These are phyloP conservation scores for Microthyrium microscopicum DNA, from an alignment of 2,329 filamentous ascomycete species.

Conservation along the genomic window DNA sequence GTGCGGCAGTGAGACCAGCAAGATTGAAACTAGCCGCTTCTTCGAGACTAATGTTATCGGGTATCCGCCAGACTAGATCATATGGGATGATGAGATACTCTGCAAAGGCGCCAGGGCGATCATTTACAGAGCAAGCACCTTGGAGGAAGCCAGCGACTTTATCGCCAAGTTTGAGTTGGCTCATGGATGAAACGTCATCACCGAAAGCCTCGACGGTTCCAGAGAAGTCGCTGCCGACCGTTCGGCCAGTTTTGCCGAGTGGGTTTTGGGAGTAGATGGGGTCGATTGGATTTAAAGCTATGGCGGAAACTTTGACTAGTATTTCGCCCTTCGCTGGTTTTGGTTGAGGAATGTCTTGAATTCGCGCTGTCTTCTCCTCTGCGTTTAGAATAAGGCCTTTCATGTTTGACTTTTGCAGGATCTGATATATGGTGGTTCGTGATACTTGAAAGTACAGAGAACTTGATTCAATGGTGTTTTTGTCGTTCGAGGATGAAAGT, in stretches of 20 bases:
- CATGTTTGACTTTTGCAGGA: too few species aligned
- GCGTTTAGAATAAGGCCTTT: conserved; percentile 13
- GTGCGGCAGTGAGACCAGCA: conserved; percentile 28
- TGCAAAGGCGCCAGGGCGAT: conserved; percentile 29
- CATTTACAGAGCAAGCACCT: conserved; percentile 26
- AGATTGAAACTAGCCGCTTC: conserved; percentile 25
- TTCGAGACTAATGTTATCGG: conserved; percentile 17
- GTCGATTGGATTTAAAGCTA: conserved; percentile 19
- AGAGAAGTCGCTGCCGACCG: conserved; percentile 26
- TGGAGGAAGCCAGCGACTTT: conserved; percentile 27
- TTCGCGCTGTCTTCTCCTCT: conserved; percentile 10
- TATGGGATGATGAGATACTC: conserved; percentile 21
- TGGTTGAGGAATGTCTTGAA: conserved; percentile 8
- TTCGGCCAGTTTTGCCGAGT: conserved; percentile 17
- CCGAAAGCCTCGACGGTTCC: conserved; percentile 17
- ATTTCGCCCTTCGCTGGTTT: conserved; percentile 11
- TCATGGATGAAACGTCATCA: conserved; percentile 8
- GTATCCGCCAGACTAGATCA: conserved; percentile 25
- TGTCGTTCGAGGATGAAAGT: too few species aligned
- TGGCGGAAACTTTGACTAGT: conserved; percentile 13
- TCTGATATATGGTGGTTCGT: too few species aligned
- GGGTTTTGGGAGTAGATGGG: conserved; percentile 21
- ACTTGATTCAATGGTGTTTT: too few species aligned
- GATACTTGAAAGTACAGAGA: too few species aligned
- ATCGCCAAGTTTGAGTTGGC: conserved; percentile 13